Conservation (phyloP, 148 eudicot species). For the Dysphania ambrosioides region DNA sequence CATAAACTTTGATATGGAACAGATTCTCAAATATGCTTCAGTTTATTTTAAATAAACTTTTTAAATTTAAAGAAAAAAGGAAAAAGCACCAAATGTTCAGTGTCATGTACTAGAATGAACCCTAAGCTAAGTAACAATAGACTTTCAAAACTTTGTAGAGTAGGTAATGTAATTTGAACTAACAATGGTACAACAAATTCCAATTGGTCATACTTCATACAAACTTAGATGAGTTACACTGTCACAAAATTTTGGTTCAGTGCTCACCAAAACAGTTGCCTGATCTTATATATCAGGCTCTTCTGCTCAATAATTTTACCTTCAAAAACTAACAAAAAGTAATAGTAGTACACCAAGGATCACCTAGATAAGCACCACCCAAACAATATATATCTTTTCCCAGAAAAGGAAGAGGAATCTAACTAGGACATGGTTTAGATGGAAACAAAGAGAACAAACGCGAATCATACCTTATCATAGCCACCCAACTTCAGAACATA, state of each 20-base stretch:
- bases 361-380: neutral
- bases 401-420: neutral
- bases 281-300: neutral
- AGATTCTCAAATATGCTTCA: too few relatives aligned
- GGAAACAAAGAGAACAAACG: constrained; percentile 5
- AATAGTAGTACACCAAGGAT: neutral
- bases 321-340: too few relatives aligned
- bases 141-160: too few relatives aligned
- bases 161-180: too few relatives aligned
- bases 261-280: neutral
- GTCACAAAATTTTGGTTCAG: neutral
- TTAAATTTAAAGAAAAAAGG: too few relatives aligned
- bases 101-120: too few relatives aligned
- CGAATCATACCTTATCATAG: constrained; percentile 70
- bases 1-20: too few relatives aligned
- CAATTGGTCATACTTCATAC: neutral
- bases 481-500: constrained; percentile 78
- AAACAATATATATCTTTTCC: neutral
- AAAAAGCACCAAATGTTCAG: too few relatives aligned
- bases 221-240: neutral
- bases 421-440: neutral
- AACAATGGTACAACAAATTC: too few relatives aligned
- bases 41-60: too few relatives aligned
- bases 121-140: too few relatives aligned
- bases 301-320: neutral